Base-by-base conservation (phyloP, 2,329 filamentous ascomycete species). In the Incumbomyces lentus region DNA sequence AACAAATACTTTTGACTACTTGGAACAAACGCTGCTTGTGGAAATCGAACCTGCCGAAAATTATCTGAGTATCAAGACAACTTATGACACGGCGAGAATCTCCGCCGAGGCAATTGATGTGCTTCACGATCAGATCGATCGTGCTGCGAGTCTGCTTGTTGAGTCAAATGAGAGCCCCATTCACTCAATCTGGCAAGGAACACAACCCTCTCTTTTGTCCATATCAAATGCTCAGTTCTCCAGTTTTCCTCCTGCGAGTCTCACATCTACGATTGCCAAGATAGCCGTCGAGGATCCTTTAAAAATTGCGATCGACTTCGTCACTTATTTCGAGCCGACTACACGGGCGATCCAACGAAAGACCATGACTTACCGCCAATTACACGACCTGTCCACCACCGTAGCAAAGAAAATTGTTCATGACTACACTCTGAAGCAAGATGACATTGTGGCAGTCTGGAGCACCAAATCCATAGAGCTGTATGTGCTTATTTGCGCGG, bases 381-480 rank as follows among this genome's bases (percentile, higher is more conserved):
- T 95, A 3, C 84, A 89, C 57, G 55, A 55, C 1, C 65, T 65
- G 35, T 78, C 84, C 0, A 88, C 89, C 55, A 66, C 66, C 30
- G 63, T 90, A 44, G 84, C 81, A 1, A 65, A 72, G 47, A 60
- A 71, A 49, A 62, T 94, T 1, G 55, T 68, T 7, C 55, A 66
- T 2, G 59, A 64, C 1, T 73, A 74, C 0, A 66, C 74, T 0
- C 51, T 62, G 11, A 30, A 35, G 1, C 62, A 70, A 1, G 75
- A 79, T 6, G 70, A 78, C 13, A 65, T 86, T 8, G 69, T 93
- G n/a, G 81, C 80, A 30, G 75, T 94, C 37, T 70, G 82, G 38
- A 81, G 93, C 75, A 77, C 89, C 17, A 93, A 92, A 59, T 89
- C 82, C 0, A 62, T 79, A 1, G 63, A 79, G 19, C 66, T 93